These are phyloP conservation scores for Aurantiochytrium sp. DNA, from an alignment of 108 stramenopile species.

Conservation along the genomic window DNA sequence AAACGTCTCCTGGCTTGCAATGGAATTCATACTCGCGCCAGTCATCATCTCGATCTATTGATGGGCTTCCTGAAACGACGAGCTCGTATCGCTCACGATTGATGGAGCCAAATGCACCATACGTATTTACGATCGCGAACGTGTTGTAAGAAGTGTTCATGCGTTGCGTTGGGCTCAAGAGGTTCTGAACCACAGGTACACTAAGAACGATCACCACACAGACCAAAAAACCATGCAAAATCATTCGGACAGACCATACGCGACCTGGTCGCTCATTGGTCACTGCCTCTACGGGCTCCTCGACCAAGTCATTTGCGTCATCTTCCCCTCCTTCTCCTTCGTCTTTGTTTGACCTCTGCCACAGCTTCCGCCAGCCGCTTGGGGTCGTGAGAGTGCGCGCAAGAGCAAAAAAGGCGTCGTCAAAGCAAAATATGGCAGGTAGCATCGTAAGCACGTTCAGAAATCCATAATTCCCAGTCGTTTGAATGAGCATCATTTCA, in stretches of 20 bases:
- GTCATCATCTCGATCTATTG: conserved; percentile 27
- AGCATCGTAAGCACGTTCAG: conserved; percentile 70
- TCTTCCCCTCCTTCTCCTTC: not conserved
- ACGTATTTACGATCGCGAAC: conserved; percentile 62
- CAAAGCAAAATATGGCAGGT: conserved; percentile 65
- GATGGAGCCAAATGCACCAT: conserved; percentile 65
- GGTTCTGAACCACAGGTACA: conserved; percentile 50
- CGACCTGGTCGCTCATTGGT: no score
- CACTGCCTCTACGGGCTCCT: no score
- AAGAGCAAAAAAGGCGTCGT: conserved; percentile 44
- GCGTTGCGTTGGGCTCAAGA: conserved; percentile 46
- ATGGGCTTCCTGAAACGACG: conserved; percentile 42
- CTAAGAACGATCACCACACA: conserved; percentile 28
- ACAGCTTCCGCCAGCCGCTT: not conserved
- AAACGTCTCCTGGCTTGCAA: conserved; percentile 62
- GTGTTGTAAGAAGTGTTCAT: conserved; percentile 62
- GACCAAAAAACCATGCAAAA: not conserved
- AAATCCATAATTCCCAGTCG: conserved; percentile 68
- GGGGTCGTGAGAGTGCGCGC: not conserved
- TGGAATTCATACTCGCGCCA: conserved; percentile 64
- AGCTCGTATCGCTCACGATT: conserved; percentile 53
- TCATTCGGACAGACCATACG: not conserved
- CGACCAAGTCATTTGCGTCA: not conserved
- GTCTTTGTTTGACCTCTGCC: not conserved
- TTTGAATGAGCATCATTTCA: conserved; percentile 54